These are phyloP conservation scores for Silybum marianum DNA, from an alignment of 129 eudicot genomes.

Conservation along the genomic window DNA sequence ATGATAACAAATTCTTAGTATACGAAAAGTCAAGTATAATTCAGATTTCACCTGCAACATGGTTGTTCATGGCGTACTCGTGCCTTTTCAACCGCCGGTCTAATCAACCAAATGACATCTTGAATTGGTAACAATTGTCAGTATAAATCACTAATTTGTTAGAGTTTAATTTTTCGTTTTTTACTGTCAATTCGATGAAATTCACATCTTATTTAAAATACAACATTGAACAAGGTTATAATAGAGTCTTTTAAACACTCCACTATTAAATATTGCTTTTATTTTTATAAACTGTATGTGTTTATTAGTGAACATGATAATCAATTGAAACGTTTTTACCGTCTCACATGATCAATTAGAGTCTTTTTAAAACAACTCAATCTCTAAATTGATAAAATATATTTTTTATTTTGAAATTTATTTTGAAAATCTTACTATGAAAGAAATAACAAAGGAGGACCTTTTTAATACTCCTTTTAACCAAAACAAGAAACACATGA, in stretches of 20 bases:
- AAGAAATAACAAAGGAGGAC: constrained; percentile 8
- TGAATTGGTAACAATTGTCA: not conserved
- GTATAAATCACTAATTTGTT: not conserved
- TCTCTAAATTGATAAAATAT: not conserved
- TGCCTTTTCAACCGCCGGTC: not conserved
- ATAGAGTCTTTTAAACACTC: not conserved
- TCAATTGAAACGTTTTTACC: not conserved
- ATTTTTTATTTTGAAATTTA: not conserved
- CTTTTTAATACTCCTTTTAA: not conserved
- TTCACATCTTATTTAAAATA: not conserved
- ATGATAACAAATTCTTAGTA: not conserved
- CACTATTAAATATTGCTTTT: not conserved
- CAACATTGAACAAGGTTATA: not conserved
- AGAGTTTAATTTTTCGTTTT: not conserved
- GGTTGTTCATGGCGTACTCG: not conserved
- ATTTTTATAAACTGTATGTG: no score
- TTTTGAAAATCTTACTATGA: constrained; percentile 8
- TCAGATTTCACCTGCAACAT: not conserved
- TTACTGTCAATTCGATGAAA: not conserved
- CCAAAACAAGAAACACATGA: not conserved
- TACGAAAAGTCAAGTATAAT: not conserved
- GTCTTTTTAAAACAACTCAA: not conserved
- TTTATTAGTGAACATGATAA: not conserved
- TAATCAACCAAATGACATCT: not conserved
- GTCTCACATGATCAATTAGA: not conserved